Conservation (phyloP, 2,329 filamentous ascomycete genomes). For the Ilyonectria robusta region DNA sequence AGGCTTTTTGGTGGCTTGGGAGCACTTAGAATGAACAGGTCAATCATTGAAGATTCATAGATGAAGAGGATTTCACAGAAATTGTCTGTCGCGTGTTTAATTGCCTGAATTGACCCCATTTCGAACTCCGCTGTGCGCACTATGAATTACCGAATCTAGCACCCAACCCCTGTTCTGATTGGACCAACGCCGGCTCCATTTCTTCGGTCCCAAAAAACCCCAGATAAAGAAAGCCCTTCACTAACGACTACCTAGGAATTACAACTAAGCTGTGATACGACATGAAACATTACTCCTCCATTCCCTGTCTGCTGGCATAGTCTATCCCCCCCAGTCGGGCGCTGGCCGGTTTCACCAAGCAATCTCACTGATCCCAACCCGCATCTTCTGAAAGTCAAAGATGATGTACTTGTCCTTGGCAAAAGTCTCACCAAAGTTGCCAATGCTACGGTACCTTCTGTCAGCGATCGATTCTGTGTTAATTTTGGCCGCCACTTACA, state of each 20-base stretch:
- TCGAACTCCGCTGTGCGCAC: background rate
- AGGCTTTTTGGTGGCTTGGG: no score
- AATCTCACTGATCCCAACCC: slow-evolving; percentile 26
- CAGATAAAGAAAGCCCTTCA: background rate
- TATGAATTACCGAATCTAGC: slow-evolving; percentile 13
- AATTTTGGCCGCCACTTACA: slow-evolving; percentile 3
- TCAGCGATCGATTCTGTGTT: background rate
- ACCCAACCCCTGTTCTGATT: background rate
- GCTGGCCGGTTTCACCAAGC: slow-evolving; percentile 9
- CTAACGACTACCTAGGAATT: background rate
- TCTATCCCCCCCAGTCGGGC: background rate
- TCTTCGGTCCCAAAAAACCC: background rate
- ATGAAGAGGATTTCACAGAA: background rate
- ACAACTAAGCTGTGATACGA: background rate
- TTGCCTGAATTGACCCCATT: background rate
- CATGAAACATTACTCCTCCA: slow-evolving; percentile 8
- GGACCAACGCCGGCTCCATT: background rate
- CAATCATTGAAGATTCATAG: background rate
- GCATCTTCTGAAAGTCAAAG: slow-evolving; percentile 24
- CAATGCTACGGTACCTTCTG: slow-evolving; percentile 11
- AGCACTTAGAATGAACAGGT: background rate
- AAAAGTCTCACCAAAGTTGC: slow-evolving; percentile 29
- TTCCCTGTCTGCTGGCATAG: background rate
- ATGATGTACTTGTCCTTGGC: slow-evolving; percentile 29
- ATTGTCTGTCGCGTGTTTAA: background rate